Base-by-base conservation (phyloP, 2,329 filamentous ascomycete species). In the Ustulina deusta region DNA sequence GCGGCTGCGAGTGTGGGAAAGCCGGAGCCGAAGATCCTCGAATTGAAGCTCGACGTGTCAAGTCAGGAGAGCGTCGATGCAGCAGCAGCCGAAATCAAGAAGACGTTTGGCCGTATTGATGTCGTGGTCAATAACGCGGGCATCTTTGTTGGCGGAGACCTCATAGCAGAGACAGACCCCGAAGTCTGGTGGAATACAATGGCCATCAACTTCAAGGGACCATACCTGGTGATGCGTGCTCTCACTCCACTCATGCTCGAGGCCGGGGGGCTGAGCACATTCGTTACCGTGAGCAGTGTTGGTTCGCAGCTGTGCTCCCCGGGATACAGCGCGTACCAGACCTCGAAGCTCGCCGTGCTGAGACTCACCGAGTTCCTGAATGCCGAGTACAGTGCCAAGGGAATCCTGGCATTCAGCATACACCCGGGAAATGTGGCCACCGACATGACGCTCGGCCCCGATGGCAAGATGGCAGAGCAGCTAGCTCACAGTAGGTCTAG, bases 161-260 rank as follows among this genome's bases (percentile, higher is more conserved):
- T 17, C 15, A 71, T 80, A 32, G 61, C 71, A 1, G 75, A 79
- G 4, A 73, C 61, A 9, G 73, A 79, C 32, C 73, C 76, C 6
- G 77, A 77, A 0, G 70, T 67, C 1, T 82, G 80, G 79, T 79
- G 77, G 79, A 75, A 79, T 22, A 80, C 79, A 0, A 83, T 80
- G 74, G 80, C 83, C 54, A 78, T 86, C 46, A 88, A 87, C 71
- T 51, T 87, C 13, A 79, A 80, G 20, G 86, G 85, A 0, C 74
- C 80, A 0, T 86, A 83, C 70, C 76, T 85, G 1, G 73, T 83
- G 11, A 76, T 80, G 5, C 79, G 81, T n/a, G 78, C 81, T 0
- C 83, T 86, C 48, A 70, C 87, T 7, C 83, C 83, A 1, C 71
- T 85, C 27, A 73, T 78, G 69, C 73, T 78, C 10, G 66, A 72